phyloP scores from a whole-genome alignment of 257 asterid genomes.

The Rehmannia glutinosa region DNA sequence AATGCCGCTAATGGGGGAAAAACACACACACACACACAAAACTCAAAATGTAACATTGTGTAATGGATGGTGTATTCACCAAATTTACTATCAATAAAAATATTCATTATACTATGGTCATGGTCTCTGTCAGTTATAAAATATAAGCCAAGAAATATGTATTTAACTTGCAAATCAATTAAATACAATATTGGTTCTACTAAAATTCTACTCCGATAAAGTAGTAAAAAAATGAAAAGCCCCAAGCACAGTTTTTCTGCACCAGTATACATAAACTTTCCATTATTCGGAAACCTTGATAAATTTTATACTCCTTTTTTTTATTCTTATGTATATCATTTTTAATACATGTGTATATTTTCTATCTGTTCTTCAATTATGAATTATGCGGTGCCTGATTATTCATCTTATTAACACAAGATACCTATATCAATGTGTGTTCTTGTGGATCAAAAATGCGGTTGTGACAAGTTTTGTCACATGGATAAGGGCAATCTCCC shows the following conservation, averaged over 20 bases:
- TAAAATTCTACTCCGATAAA: too few relatives aligned
- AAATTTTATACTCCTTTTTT: not conserved
- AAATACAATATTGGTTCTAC: too few relatives aligned
- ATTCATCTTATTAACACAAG: too few relatives aligned
- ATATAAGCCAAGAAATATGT: not conserved
- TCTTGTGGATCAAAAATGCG: slow-evolving; percentile 49
- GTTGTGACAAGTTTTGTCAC: slow-evolving; percentile 85
- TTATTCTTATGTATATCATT: not conserved
- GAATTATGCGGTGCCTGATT: too few relatives aligned
- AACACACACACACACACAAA: too few relatives aligned
- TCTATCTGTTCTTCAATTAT: not conserved
- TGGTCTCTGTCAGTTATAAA: not conserved
- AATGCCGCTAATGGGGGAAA: too few relatives aligned
- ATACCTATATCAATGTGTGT: slow-evolving; percentile 24
- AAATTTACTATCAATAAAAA: not conserved
- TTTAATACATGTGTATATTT: not conserved
- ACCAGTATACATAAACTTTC: not conserved
- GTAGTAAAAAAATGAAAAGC: too few relatives aligned
- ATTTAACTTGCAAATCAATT: too few relatives aligned
- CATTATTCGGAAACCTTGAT: slow-evolving; percentile 10
- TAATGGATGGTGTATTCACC: not conserved
- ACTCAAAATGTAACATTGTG: not conserved
- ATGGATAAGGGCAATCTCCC: slow-evolving; percentile 86
- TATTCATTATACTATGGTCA: too few relatives aligned
- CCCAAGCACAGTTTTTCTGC: not conserved